phyloP scores from a whole-genome alignment of 352 stramenopile species.

The Phytophthora capsici region DNA sequence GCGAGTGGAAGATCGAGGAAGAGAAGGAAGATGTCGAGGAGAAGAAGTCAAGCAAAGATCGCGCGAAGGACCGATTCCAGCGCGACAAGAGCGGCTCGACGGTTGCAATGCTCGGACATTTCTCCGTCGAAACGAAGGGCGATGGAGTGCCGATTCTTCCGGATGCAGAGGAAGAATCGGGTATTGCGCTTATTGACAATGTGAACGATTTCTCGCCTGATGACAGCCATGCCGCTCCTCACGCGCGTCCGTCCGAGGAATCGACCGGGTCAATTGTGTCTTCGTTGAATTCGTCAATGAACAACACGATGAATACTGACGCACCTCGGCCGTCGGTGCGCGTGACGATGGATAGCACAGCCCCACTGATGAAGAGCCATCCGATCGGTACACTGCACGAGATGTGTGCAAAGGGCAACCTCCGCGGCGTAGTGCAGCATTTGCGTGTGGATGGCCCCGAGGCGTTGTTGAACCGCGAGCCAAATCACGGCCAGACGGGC shows the following conservation, averaged over 20 bases:
- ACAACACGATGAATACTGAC: conserved; percentile 44
- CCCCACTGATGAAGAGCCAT: conserved; percentile 78
- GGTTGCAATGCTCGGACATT: conserved; percentile 77
- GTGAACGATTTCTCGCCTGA: conserved; percentile 51
- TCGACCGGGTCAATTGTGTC: conserved; percentile 38
- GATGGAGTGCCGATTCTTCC: conserved; percentile 65
- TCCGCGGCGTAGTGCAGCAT: conserved; percentile 80
- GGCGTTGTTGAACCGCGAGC: conserved; percentile 69
- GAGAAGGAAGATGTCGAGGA: conserved; percentile 30
- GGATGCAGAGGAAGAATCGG: conserved; percentile 52
- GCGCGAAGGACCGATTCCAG: conserved; percentile 36
- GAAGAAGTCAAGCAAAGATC: conserved; percentile 21
- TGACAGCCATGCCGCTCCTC: conserved; percentile 34
- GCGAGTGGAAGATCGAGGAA: conserved; percentile 34
- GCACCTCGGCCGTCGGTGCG: conserved; percentile 67
- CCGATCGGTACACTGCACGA: conserved; percentile 83
- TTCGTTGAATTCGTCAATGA: conserved; percentile 42
- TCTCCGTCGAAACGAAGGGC: conserved; percentile 61
- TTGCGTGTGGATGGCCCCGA: conserved; percentile 76
- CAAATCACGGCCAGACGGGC: conserved; percentile 86
- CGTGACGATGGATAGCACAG: conserved; percentile 73
- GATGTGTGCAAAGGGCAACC: conserved; percentile 80
- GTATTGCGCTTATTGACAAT: conserved; percentile 66
- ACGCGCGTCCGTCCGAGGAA: conserved; percentile 50
- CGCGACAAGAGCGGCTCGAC: conserved; percentile 66